Evolutionary conservation across 2,329 filamentous ascomycete genomes (phyloP).

Genomic region (Fusarium sp.): DNA sequence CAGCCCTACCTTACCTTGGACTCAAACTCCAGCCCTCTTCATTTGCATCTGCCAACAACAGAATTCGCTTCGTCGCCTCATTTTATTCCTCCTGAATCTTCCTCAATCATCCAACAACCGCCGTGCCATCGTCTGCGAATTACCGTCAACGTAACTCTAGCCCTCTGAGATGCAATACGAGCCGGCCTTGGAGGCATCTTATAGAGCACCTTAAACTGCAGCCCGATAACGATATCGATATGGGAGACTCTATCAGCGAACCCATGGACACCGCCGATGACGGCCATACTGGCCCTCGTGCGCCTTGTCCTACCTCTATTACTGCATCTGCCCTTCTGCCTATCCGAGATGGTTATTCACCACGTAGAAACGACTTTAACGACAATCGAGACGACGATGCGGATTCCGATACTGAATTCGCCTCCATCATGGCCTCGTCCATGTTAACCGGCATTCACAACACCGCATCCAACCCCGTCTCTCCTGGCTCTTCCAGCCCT

Average conservation of each 20-base stretch:
- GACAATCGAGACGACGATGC: slow-evolving; percentile 32
- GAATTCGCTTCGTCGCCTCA: slow-evolving; percentile 11
- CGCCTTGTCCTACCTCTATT: slow-evolving; percentile 37
- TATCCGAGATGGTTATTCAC: slow-evolving; percentile 40
- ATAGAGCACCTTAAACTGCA: slow-evolving; percentile 41
- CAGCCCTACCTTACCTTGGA: neutral
- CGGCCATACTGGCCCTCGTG: slow-evolving; percentile 25
- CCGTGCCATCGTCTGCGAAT: neutral
- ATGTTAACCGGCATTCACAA: slow-evolving; percentile 53
- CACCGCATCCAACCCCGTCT: slow-evolving; percentile 65
- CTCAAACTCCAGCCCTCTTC: slow-evolving; percentile 23
- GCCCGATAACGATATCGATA: slow-evolving; percentile 37
- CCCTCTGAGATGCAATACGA: slow-evolving; percentile 42
- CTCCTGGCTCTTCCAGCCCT: slow-evolving; percentile 65
- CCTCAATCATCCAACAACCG: neutral
- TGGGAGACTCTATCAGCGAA: slow-evolving; percentile 43
- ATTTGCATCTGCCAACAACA: slow-evolving; percentile 15
- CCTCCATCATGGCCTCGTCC: slow-evolving; percentile 53
- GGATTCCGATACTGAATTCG: slow-evolving; percentile 50
- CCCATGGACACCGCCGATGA: slow-evolving; percentile 45
- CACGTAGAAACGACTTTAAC: slow-evolving; percentile 31
- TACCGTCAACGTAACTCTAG: slow-evolving; percentile 3
- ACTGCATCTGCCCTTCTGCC: slow-evolving; percentile 40
- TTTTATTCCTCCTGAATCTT: neutral
- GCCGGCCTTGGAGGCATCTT: slow-evolving; percentile 38